Conservation (phyloP, 805 yeast species). For the Clavispora vitiphila region DNA sequence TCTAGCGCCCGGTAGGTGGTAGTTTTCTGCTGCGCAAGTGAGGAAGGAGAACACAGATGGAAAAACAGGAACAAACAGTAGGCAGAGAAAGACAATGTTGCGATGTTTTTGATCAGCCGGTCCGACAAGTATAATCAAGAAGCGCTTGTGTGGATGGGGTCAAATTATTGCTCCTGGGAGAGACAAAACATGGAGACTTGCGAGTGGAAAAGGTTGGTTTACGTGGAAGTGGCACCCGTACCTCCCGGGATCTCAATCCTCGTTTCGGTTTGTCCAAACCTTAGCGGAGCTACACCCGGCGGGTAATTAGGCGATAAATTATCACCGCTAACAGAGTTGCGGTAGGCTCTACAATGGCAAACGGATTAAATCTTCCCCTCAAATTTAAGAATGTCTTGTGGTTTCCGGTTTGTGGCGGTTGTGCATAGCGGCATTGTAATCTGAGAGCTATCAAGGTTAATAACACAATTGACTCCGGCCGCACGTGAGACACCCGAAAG, state of each 20-base stretch:
- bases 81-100: background rate
- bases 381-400: no score
- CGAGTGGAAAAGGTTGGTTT: slow-evolving; percentile 1
- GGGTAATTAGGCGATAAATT: no score
- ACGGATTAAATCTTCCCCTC: no score
- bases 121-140: background rate
- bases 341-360: no score
- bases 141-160: background rate
- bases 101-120: background rate
- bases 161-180: background rate
- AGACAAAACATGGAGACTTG: background rate
- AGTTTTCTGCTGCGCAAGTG: background rate
- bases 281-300: no score
- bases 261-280: no score
- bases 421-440: no score
- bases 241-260: background rate
- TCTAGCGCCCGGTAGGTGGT: background rate
- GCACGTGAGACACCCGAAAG: background rate
- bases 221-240: background rate
- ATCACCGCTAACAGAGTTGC: no score
- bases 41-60: background rate
- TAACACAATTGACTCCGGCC: background rate
- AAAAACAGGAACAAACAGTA: background rate
- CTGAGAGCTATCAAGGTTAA: background rate
- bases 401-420: no score